Evolutionary conservation across 2,329 filamentous ascomycete genomes (phyloP).

Genomic region (Arthroderma sp.): DNA sequence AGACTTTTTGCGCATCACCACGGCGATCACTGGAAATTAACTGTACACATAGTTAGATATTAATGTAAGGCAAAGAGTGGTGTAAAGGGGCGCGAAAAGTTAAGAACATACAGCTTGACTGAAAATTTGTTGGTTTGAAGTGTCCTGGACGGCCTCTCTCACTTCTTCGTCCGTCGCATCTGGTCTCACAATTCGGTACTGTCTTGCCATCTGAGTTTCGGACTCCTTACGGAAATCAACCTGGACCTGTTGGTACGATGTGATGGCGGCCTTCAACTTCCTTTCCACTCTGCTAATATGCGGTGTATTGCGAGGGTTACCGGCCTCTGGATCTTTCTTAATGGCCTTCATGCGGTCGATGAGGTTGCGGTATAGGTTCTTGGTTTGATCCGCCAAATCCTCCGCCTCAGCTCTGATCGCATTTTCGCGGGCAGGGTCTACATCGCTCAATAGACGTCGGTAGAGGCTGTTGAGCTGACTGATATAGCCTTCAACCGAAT

Average conservation of each 20-base stretch:
- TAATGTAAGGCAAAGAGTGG: no score
- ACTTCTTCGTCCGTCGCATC: constrained; percentile 70
- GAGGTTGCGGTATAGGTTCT: constrained; percentile 67
- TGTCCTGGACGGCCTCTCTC: constrained; percentile 60
- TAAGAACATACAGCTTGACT: constrained; percentile 50
- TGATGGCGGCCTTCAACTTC: constrained; percentile 66
- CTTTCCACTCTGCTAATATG: constrained; percentile 74
- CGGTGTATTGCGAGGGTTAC: constrained; percentile 56
- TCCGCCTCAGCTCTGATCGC: constrained; percentile 59
- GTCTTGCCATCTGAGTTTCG: constrained; percentile 70
- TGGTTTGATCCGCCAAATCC: constrained; percentile 60
- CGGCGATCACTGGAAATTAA: constrained; percentile 68
- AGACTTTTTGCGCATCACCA: constrained; percentile 66
- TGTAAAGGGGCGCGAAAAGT: background rate
- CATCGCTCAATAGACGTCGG: constrained; percentile 57
- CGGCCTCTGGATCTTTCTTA: constrained; percentile 68
- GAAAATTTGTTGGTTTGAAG: constrained; percentile 62
- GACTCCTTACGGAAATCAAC: constrained; percentile 66
- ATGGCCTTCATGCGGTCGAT: constrained; percentile 66
- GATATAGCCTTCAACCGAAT: constrained; percentile 59
- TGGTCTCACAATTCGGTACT: constrained; percentile 79
- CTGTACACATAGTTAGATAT: constrained; percentile 17
- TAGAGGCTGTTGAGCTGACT: constrained; percentile 59
- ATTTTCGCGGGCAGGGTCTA: constrained; percentile 56
- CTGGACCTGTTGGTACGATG: constrained; percentile 69